Evolutionary conservation across 768 basidiomycete species (phyloP).

Genomic region (Suillus paluster): DNA sequence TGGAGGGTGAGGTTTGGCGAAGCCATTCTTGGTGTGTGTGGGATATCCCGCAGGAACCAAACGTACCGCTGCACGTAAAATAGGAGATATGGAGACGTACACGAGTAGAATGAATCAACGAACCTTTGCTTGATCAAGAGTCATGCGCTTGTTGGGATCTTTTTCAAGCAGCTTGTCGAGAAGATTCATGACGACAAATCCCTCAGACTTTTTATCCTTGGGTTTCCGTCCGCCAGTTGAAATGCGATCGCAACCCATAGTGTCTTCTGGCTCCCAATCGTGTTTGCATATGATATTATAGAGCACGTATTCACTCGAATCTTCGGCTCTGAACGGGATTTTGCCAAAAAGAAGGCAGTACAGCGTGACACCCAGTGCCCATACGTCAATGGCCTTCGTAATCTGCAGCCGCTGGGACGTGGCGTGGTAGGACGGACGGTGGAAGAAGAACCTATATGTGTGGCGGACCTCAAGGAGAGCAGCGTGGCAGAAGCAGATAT

Average conservation of each 20-base stretch:
- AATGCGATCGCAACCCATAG: conserved; percentile 74
- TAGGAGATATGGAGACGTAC: conserved; percentile 12
- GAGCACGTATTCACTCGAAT: conserved; percentile 69
- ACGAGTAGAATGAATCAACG: conserved; percentile 22
- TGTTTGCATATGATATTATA: conserved; percentile 80
- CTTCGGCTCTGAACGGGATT: conserved; percentile 73
- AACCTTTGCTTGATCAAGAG: conserved; percentile 84
- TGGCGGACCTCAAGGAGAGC: conserved; percentile 32
- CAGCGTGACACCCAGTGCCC: conserved; percentile 96
- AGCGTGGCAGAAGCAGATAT: conserved; percentile 37
- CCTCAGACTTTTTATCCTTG: conserved; percentile 49
- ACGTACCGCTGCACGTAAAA: conserved; percentile 48
- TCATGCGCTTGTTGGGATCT: conserved; percentile 73
- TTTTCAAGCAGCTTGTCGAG: conserved; percentile 83
- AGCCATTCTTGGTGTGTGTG: conserved; percentile 76
- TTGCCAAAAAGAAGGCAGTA: conserved; percentile 92
- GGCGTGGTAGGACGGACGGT: conserved; percentile 33
- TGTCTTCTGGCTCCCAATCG: conserved; percentile 68
- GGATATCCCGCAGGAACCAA: conserved; percentile 74
- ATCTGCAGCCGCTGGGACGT: conserved; percentile 54
- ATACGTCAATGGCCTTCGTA: conserved; percentile 94
- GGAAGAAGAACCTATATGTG: conserved; percentile 34
- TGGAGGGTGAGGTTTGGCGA: conserved; percentile 55
- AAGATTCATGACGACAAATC: conserved; percentile 66
- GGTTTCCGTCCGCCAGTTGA: conserved; percentile 67